Evolutionary conservation across 441 rosid species (phyloP).

Genomic region (Populus tomentosa): DNA sequence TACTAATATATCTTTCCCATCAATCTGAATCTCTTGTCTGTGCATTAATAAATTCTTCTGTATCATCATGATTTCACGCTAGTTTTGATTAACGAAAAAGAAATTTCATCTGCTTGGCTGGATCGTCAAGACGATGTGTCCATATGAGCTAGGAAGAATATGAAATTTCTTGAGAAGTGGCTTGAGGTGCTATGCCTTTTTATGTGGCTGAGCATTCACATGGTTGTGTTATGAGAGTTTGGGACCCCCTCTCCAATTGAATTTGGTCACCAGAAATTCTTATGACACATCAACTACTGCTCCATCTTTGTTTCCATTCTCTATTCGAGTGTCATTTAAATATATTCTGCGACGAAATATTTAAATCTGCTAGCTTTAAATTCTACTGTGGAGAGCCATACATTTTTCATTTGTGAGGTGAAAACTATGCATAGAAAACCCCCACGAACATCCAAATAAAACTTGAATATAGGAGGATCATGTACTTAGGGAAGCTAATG

Average conservation of each 20-base stretch:
- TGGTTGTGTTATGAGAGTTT: constrained; percentile 20
- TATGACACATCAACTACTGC: neutral
- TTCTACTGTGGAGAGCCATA: neutral
- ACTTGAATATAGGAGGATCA: neutral
- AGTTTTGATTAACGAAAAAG: neutral
- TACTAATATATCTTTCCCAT: neutral
- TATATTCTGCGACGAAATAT: neutral
- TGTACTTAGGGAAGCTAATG: neutral
- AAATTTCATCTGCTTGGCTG: neutral
- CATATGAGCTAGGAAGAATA: constrained; percentile 4
- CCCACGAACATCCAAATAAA: neutral
- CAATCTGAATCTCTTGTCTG: neutral
- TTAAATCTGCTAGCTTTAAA: neutral
- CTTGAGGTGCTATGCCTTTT: neutral
- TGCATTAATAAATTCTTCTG: neutral
- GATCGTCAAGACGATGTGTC: constrained; percentile 40
- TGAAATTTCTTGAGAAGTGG: constrained; percentile 13
- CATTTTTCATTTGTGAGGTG: neutral
- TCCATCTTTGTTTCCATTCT: neutral
- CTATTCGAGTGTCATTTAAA: neutral
- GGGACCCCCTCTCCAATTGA: constrained; percentile 22
- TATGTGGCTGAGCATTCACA: constrained; percentile 17
- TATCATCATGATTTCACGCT: constrained; percentile 11
- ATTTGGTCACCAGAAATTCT: neutral
- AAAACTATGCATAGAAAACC: no score